Base-by-base conservation (phyloP, 805 yeast species). In the Candida chauliodis region DNA sequence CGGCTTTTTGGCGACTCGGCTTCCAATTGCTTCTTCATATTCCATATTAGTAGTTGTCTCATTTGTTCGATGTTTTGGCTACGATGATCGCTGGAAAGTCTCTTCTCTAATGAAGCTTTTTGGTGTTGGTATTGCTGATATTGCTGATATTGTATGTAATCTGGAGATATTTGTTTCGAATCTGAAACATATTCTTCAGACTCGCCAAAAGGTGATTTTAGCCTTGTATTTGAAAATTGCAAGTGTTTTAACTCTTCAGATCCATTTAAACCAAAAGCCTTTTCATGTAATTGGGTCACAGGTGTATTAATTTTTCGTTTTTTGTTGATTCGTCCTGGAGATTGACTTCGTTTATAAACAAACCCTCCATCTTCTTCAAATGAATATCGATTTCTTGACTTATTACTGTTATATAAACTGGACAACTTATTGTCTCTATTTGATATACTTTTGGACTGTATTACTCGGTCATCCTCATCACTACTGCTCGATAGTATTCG, bases 31-130 rank as follows among this genome's bases (percentile, higher is more conserved):
- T 81, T 68, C 43, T 75, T 75, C 22, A 78, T 68, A 45, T 85
- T 77, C 93, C 91, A 84, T 2, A 76, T 64, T 33, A 84, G 53
- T 19, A 85, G 54, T 50, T 82, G 88, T 45, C 82, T 68, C 82
- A 85, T 78, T 45, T 78, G 69, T 48, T 80, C 83, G 1, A 84
- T 76, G 32, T 77, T 79, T 1, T 70, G 65, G 53, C 84, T 90
- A 37, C 83, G 53, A 4, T 5, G 7, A 13, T 27, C 18, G 15
- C 15, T 15, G 18, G 30, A 10, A 10, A 13, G 11, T 47, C 84
- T 63, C 31, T 58, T 59, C 28, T 52, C 46, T 8, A 36, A 55
- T 24, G 26, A 13, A 17, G 6, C 9, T 7, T 5, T 24, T 10
- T 7, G 8, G 14, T 43, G 31, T 7, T 51, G 51, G n/a, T 50